Evolutionary conservation across 768 basidiomycete genomes (phyloP), one percentile per base, ranked within the genome.

Genomic region (Panus rudis): DNA sequence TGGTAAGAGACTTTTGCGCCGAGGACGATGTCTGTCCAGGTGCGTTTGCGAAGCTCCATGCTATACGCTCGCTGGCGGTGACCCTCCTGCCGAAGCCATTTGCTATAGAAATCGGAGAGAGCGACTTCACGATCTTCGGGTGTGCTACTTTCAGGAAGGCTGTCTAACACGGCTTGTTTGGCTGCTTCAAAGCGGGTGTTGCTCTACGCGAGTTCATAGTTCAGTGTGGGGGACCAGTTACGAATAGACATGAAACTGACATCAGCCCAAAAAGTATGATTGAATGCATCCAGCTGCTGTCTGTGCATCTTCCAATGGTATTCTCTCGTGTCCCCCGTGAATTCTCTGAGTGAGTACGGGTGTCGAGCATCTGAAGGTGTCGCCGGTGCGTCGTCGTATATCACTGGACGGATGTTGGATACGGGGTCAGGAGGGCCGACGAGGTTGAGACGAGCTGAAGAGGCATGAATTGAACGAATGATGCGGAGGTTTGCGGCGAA

Each of bases 341-440:
- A 91, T 59, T 91, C 88, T 45, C 67, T 59, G 44, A 89, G 76
- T 12, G 88, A 89, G 64, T 90, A 91, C 3, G 87, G 88, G 58
- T 89, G 85, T 33, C 52, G 45, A 45, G 49, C 46, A 16, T 48
- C 49, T 45, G 28, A 46, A 28, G 30, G 32, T 31, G 23, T 53
- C 14, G 65, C 55, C 8, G 68, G 67, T 8, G 66, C 65, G 53
- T 81, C 75, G 53, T 81, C 79, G 64, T 91, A 90, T 32, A 90
- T 67, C 43, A 87, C 70, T 3, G 88, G 85, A 2, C 89, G 79
- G 47, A 92, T 68, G 66, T 92, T 77, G 8, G 88, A 89, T 39
- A 86, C 56, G 7, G 85, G 81, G 56, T 92, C 76, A 23, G 84
- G 81, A 17, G 85, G 84, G 2, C 82, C 88, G 27, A 90, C 63